Evolutionary conservation across 108 stramenopile genomes (phyloP), one percentile per base, ranked within the genome.

Genomic region (Hondaea fermentalgiana): DNA sequence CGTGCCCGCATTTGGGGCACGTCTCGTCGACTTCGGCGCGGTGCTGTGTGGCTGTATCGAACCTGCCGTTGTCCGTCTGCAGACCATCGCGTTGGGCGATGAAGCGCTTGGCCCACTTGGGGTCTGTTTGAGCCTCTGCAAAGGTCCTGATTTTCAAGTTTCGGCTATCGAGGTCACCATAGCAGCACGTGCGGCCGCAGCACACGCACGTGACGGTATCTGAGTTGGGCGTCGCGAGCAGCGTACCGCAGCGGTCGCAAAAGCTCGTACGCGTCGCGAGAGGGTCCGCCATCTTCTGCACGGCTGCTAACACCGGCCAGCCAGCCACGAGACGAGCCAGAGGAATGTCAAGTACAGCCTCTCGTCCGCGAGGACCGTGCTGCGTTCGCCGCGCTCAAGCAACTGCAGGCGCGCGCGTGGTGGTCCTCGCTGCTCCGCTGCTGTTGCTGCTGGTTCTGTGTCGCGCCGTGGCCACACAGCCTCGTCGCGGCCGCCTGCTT

Each of bases 21-120:
- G 97, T 95, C 91, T 99, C 98, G 88, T 99, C 97, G 44, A 99
- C 97, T 53, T 96, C 96, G 53, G 96, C 96, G 72, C 96, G 93
- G 59, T 76, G 89, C 35, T 87, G 45, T 17, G 12, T 25, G 76
- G 49, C 49, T 12, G 45, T 42, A 10, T 42, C 64, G 42, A 69
- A 69, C 42, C 25, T 69, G 17, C 17, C 64, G 42, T 69, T 23
- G 64, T 69, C 64, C 1, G 25, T 42, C 25, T 69, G 6, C 10
- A 69, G 25, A 17, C 64, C 64, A 17, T 69, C 64, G 42, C 64
- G 64, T 10, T 42, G 8, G 42, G 64, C 64, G 64, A 69, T 28
- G 64, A 42, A 69, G 64, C 64, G 45, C 76, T 83, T 47, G 25
- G 76, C 76, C 76, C 76, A 83, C 51, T 53, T 47, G n/a, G 76